These are phyloP conservation scores for Pichia cabralensis DNA, from an alignment of 805 yeast species.

Conservation along the genomic window DNA sequence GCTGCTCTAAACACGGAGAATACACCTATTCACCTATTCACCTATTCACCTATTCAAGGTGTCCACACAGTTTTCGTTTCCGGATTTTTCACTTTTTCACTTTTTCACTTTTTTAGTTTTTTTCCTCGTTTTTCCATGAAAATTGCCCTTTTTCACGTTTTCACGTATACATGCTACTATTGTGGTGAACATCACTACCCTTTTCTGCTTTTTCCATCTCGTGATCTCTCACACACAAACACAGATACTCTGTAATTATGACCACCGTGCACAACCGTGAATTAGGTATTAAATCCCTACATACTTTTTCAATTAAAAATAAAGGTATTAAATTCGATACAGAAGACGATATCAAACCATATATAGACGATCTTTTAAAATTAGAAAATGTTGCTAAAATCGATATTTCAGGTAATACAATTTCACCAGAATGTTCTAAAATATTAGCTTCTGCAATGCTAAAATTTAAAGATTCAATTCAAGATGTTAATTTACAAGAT, in stretches of 20 bases:
- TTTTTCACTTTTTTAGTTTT: background rate
- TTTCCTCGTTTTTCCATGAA: background rate
- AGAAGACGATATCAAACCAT: conserved; percentile 62
- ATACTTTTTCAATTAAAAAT: conserved; percentile 56
- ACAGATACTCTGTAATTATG: conserved; percentile 13
- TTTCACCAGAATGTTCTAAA: conserved; percentile 82
- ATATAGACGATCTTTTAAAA: conserved; percentile 44
- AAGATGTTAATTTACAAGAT: conserved; percentile 79
- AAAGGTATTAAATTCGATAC: conserved; percentile 70
- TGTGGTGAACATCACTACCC: background rate
- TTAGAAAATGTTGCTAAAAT: conserved; percentile 37
- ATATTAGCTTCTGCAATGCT: conserved; percentile 50
- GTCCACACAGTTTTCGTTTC: too few relatives aligned
- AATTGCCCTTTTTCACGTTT: background rate
- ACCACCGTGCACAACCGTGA: conserved; percentile 27
- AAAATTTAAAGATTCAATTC: conserved; percentile 34
- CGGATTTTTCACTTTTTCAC: background rate
- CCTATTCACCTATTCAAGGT: too few relatives aligned
- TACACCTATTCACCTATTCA: too few relatives aligned
- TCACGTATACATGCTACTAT: too few relatives aligned
- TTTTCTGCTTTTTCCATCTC: background rate
- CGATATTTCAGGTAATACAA: conserved; percentile 87
- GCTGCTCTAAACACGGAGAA: too few relatives aligned
- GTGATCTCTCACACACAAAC: background rate
- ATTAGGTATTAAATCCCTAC: conserved; percentile 33